Conservation (phyloP, 1,284 basidiomycete species). For the Mycosarcoma maydis region DNA sequence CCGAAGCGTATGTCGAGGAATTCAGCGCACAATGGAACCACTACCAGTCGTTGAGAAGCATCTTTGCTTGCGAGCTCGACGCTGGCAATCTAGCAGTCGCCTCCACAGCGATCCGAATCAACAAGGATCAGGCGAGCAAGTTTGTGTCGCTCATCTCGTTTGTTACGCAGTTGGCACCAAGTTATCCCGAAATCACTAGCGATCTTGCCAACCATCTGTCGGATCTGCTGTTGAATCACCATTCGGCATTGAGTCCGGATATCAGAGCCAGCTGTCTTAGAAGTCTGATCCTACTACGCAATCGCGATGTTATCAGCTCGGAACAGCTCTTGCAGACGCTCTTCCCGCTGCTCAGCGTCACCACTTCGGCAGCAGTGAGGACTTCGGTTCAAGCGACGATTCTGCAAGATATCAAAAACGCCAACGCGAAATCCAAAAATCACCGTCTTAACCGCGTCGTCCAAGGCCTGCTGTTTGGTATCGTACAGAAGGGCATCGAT, state of each 20-base stretch:
- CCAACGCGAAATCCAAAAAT: constrained; percentile 88
- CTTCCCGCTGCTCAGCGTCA: constrained; percentile 86
- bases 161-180: constrained; percentile 72
- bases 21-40: constrained; percentile 99
- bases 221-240: constrained; percentile 62
- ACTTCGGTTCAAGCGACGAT: constrained; percentile 92
- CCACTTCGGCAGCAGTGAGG: constrained; percentile 84
- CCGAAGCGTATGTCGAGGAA: constrained; percentile 89
- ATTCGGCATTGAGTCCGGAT: constrained; percentile 58
- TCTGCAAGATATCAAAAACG: constrained; percentile 90
- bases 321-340: constrained; percentile 91
- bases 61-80: constrained; percentile 72
- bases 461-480: constrained; percentile 92
- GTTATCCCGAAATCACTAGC: constrained; percentile 55
- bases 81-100: constrained; percentile 15
- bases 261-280: constrained; percentile 56
- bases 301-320: constrained; percentile 89
- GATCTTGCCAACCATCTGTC: constrained; percentile 55
- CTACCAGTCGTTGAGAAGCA: constrained; percentile 85
- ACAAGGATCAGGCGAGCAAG: constrained; percentile 59
- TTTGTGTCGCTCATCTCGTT: constrained; percentile 60
- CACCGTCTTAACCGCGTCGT: constrained; percentile 96
- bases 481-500: constrained; percentile 86
- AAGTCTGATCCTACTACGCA: constrained; percentile 78
- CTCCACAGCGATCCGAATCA: constrained; percentile 33